Evolutionary conservation across 2,329 filamentous ascomycete genomes (phyloP).

Genomic region (Blastomyces silverae): DNA sequence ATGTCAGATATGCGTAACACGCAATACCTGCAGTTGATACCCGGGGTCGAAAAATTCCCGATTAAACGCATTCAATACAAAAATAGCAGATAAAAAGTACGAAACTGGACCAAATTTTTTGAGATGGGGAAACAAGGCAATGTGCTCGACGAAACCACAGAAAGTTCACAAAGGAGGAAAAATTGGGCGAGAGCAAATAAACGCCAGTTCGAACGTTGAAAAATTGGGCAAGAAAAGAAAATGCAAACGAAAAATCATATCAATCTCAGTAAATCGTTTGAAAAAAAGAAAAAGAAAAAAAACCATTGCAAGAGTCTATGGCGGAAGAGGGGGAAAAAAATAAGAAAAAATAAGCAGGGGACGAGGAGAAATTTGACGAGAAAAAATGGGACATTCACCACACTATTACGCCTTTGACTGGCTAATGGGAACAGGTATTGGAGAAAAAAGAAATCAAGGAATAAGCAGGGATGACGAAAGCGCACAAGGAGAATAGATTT

Average conservation of each 20-base stretch:
- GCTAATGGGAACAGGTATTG: background rate
- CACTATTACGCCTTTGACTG: background rate
- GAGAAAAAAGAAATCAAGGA: background rate
- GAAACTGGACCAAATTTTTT: slow-evolving; percentile 6
- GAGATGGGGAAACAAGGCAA: background rate
- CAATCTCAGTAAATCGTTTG: slow-evolving; percentile 9
- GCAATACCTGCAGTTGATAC: background rate
- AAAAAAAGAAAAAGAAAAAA: slow-evolving; percentile 5
- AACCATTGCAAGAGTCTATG: slow-evolving; percentile 1
- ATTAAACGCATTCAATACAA: background rate
- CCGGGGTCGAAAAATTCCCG: background rate
- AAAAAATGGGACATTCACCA: background rate
- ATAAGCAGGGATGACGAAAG: slow-evolving; percentile 8
- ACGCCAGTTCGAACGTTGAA: background rate
- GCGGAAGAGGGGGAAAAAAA: background rate
- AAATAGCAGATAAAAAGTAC: background rate
- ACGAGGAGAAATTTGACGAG: background rate
- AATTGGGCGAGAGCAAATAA: background rate
- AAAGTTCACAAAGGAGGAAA: slow-evolving; percentile 13
- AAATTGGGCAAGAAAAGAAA: slow-evolving; percentile 5
- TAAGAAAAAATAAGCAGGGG: background rate
- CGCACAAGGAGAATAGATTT: slow-evolving; percentile 12
- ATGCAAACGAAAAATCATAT: slow-evolving; percentile 2
- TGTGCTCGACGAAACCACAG: background rate
- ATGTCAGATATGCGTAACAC: background rate